Evolutionary conservation across 2,329 filamentous ascomycete species (phyloP).

Genomic region (Aspergillus amoenus): DNA sequence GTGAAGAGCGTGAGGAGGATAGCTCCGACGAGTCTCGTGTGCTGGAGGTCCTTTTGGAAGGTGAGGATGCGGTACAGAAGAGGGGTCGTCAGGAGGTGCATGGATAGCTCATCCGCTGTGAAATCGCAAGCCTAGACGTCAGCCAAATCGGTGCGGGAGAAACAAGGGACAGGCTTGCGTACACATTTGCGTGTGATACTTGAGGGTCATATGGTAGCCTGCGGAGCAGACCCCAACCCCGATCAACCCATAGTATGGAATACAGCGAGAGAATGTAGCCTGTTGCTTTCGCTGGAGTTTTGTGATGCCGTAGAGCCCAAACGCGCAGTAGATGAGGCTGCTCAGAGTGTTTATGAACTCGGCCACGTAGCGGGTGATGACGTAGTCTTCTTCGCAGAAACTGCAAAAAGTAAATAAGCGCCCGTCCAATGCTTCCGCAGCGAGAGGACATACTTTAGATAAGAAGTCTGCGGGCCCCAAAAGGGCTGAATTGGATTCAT

Average conservation of each 20-base stretch:
- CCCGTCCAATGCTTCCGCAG: not conserved
- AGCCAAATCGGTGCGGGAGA: not conserved
- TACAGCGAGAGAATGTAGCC: constrained; percentile 26
- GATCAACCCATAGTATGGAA: constrained; percentile 42
- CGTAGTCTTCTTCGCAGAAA: constrained; percentile 40
- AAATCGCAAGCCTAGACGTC: not conserved
- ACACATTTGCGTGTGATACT: constrained; percentile 37
- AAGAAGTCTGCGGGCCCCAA: constrained; percentile 30
- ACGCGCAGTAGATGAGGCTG: constrained; percentile 40
- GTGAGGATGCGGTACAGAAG: constrained; percentile 44
- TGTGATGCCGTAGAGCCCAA: constrained; percentile 41
- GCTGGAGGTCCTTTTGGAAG: constrained; percentile 27
- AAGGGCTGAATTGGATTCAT: constrained; percentile 18
- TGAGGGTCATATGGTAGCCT: constrained; percentile 32
- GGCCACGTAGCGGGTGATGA: constrained; percentile 44
- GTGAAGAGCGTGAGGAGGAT: constrained; percentile 22
- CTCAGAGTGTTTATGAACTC: constrained; percentile 50
- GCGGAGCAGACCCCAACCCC: constrained; percentile 30
- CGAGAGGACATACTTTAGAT: constrained; percentile 25
- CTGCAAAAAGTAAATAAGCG: constrained; percentile 13
- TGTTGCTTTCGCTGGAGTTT: constrained; percentile 20
- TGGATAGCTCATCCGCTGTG: constrained; percentile 42
- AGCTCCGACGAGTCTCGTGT: constrained; percentile 24
- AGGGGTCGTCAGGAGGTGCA: constrained; percentile 46
- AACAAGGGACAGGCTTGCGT: constrained; percentile 2